Percentiles rank a stretch among this genome's conserved stretches.
Conservation (phyloP, 306 rosid species). For the Arachis stenosperma region DNA sequence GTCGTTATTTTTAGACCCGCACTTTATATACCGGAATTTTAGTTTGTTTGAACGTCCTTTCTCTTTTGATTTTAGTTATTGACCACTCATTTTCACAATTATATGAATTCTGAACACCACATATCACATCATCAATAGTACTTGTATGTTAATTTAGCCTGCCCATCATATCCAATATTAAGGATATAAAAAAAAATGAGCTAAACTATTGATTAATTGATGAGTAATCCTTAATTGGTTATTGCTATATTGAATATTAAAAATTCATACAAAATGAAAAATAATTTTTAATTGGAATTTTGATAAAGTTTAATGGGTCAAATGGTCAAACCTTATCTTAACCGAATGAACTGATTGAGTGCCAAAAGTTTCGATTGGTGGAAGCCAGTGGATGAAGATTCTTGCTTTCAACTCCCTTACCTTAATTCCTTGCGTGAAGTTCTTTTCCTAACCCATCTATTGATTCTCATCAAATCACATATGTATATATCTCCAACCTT, state of each 20-base stretch:
- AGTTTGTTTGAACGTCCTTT: neutral
- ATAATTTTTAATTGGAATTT: too few species aligned
- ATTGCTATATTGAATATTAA: too few species aligned
- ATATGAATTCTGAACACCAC: neutral
- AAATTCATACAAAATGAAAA: too few species aligned
- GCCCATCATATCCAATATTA: neutral
- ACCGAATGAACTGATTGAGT: neutral
- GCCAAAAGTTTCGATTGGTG: neutral
- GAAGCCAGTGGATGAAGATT: neutral
- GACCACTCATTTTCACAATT: neutral
- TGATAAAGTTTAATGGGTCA: neutral
- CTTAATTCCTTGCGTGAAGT: neutral
- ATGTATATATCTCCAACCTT: neutral
- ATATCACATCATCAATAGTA: neutral
- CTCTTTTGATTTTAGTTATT: neutral
- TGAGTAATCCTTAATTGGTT: too few species aligned
- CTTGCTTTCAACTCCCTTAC: neutral
- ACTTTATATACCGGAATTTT: neutral
- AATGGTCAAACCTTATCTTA: neutral
- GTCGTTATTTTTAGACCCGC: neutral
- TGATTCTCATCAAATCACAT: neutral
- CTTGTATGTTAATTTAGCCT: neutral
- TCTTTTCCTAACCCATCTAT: neutral
- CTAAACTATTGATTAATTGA: too few species aligned
- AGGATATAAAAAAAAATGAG: neutral